These are phyloP conservation scores for Ustilago nuda DNA, from an alignment of 1,284 basidiomycete species.

Conservation along the genomic window DNA sequence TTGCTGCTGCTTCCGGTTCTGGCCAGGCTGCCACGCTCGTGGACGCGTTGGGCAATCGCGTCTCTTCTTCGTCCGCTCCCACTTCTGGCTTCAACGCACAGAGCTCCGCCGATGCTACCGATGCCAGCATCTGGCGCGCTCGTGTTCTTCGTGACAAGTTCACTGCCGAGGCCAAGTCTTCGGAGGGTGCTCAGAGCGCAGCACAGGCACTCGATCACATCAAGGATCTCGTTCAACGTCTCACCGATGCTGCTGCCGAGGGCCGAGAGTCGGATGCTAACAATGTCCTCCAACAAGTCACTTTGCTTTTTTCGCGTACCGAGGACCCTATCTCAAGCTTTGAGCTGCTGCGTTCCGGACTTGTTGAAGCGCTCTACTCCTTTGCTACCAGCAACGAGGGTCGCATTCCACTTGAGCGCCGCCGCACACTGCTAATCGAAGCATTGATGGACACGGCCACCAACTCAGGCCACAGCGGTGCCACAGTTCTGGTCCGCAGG, in stretches of 20 bases:
- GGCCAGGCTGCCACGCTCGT: conserved; percentile 16
- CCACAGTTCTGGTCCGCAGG: conserved; percentile 51
- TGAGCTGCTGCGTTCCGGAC: conserved; percentile 90
- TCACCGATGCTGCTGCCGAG: conserved; percentile 71
- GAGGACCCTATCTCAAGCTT: conserved; percentile 87
- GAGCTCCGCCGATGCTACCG: conserved; percentile 46
- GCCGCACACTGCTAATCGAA: conserved; percentile 49
- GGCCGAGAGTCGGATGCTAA: conserved; percentile 21
- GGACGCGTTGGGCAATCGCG: conserved; percentile 25
- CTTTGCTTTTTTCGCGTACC: conserved; percentile 80
- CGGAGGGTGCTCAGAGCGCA: conserved; percentile 52
- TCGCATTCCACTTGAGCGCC: conserved; percentile 35
- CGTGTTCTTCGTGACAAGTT: conserved; percentile 59
- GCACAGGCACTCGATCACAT: conserved; percentile 59
- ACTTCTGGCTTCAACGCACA: conserved; percentile 29
- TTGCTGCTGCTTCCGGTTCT: conserved; percentile 36
- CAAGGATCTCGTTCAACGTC: conserved; percentile 48
- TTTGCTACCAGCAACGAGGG: conserved; percentile 77
- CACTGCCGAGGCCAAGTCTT: conserved; percentile 43
- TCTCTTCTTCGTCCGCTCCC: conserved; percentile 22
- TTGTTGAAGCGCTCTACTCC: conserved; percentile 85
- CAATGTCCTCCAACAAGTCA: conserved; percentile 78
- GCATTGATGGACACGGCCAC: conserved; percentile 47
- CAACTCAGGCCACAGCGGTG: conserved; percentile 32
- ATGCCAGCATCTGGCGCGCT: conserved; percentile 64